Percentiles rank a stretch among this genome's conserved stretches.
These are phyloP conservation scores for Vinca major DNA, from an alignment of 305 asterid species.

Conservation along the genomic window DNA sequence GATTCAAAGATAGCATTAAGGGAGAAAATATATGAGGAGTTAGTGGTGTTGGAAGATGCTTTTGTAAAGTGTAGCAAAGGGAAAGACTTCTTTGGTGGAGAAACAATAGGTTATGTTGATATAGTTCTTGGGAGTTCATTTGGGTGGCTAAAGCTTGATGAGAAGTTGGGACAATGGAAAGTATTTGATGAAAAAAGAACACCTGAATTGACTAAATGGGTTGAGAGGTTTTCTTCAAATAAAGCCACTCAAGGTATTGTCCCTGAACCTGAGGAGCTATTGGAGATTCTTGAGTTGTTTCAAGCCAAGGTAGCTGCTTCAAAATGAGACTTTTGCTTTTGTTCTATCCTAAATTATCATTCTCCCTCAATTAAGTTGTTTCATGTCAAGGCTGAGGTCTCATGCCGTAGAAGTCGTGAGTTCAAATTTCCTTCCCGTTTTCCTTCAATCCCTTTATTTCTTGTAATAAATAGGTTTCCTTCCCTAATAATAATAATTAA, in stretches of 20 bases:
- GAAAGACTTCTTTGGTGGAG: conserved; percentile 32
- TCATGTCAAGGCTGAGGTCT: too few species aligned
- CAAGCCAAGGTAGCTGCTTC: not conserved
- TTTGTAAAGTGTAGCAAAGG: conserved; percentile 24
- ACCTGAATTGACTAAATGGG: conserved; percentile 35
- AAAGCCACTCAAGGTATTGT: conserved; percentile 25
- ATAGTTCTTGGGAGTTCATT: conserved; percentile 27
- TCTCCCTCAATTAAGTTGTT: too few species aligned
- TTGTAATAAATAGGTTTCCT: too few species aligned
- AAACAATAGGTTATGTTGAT: conserved; percentile 30
- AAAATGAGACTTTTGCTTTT: too few species aligned
- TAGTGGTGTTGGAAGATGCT: conserved; percentile 24
- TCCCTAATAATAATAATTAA: too few species aligned
- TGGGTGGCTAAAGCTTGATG: conserved; percentile 10
- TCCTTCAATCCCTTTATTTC: too few species aligned
- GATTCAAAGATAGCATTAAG: conserved; percentile 5
- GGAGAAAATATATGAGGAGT: conserved; percentile 17
- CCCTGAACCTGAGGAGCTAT: conserved; percentile 26
- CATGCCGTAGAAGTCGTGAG: too few species aligned
- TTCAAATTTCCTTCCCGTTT: too few species aligned
- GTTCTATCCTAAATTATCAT: too few species aligned
- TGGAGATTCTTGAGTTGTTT: conserved; percentile 24
- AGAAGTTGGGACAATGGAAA: conserved; percentile 5
- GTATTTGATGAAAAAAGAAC: conserved; percentile 27
- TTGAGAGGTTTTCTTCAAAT: conserved; percentile 20